These are phyloP conservation scores for Porpolomopsis calyptriformis DNA, from an alignment of 768 basidiomycete species.

Conservation along the genomic window DNA sequence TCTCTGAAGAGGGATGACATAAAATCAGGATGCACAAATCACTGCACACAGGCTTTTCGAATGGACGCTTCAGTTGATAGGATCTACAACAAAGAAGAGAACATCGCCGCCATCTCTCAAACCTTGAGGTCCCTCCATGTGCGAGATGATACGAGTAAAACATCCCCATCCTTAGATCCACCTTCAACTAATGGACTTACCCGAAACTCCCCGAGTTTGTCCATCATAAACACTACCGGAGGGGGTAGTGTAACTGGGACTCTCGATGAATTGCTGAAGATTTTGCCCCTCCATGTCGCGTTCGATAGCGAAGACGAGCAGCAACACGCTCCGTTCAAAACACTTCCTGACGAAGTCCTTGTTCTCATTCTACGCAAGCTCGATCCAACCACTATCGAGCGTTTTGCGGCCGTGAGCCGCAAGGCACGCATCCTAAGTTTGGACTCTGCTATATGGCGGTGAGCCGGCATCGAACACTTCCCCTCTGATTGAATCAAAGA, in stretches of 20 bases:
- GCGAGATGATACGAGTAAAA: slow-evolving; percentile 3
- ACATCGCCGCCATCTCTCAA: background rate
- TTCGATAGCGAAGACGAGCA: slow-evolving; percentile 68
- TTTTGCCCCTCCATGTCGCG: slow-evolving; percentile 36
- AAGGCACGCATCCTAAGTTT: slow-evolving; percentile 66
- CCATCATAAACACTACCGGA: slow-evolving; percentile 15
- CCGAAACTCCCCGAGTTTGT: slow-evolving; percentile 9
- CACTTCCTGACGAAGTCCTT: slow-evolving; percentile 70
- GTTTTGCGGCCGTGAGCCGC: slow-evolving; percentile 63
- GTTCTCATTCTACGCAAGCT: slow-evolving; percentile 55
- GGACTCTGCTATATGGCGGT: slow-evolving; percentile 73
- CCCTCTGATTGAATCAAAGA: too few species aligned
- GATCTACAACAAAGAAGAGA: slow-evolving; percentile 51
- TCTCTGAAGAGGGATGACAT: too few species aligned
- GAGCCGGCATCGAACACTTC: too few species aligned
- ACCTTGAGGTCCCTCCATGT: slow-evolving; percentile 16
- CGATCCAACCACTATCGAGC: slow-evolving; percentile 59
- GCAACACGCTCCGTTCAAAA: slow-evolving; percentile 41
- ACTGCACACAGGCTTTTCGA: slow-evolving; percentile 7
- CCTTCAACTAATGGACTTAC: background rate
- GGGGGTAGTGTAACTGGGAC: slow-evolving; percentile 23
- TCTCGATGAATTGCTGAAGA: slow-evolving; percentile 37
- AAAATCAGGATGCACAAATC: background rate
- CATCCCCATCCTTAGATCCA: background rate
- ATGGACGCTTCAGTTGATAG: slow-evolving; percentile 63